These are phyloP conservation scores for Cryptococcus hybrid DNA, from an alignment of 1,284 basidiomycete genomes.

Conservation along the genomic window DNA sequence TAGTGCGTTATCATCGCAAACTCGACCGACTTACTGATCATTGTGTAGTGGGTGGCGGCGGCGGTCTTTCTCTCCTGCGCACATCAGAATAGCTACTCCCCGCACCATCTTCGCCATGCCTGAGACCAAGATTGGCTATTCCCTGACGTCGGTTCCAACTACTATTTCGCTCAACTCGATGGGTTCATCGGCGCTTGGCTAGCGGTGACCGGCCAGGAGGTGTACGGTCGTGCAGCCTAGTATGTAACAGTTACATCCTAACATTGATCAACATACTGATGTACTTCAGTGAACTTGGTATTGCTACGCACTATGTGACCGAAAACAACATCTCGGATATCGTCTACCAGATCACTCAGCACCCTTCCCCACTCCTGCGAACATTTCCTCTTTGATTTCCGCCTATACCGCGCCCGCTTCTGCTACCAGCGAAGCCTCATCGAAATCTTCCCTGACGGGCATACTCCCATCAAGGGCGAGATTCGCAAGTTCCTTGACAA, in stretches of 20 bases:
- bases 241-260: constrained; percentile 35
- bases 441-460: constrained; percentile 55
- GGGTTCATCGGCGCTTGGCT: constrained; percentile 92
- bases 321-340: constrained; percentile 70
- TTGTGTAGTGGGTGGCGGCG: constrained; percentile 86
- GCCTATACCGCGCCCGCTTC: constrained; percentile 11
- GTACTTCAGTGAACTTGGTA: constrained; percentile 68
- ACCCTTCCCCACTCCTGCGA: constrained; percentile 28
- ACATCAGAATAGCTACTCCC: constrained; percentile 92
- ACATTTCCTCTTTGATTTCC: constrained; percentile 60
- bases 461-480: constrained; percentile 60
- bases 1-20: constrained; percentile 56
- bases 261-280: constrained; percentile 2
- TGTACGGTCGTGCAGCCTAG: constrained; percentile 79
- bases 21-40: neutral
- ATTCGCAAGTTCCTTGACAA: constrained; percentile 72
- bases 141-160: constrained; percentile 76
- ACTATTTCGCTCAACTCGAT: constrained; percentile 85
- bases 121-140: constrained; percentile 78
- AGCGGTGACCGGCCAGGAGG: constrained; percentile 74
- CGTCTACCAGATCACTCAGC: constrained; percentile 46
- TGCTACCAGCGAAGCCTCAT: constrained; percentile 1
- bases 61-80: constrained; percentile 84
- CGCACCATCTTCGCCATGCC: constrained; percentile 96
- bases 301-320: constrained; percentile 87